phyloP scores from a whole-genome alignment of 441 rosid genomes.

The Euphorbia corollata region DNA sequence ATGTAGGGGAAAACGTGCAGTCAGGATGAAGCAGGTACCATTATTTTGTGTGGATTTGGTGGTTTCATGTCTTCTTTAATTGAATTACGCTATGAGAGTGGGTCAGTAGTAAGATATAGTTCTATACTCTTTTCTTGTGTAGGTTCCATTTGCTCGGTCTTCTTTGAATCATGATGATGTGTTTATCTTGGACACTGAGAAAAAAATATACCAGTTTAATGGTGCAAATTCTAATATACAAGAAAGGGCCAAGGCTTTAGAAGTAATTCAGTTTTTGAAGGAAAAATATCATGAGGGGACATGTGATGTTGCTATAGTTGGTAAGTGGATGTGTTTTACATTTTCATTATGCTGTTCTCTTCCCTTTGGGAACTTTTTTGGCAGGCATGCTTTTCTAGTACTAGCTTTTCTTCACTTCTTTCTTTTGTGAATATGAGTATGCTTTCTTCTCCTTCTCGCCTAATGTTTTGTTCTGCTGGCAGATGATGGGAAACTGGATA shows the following conservation, averaged over 20 bases:
- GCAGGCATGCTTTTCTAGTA: not conserved
- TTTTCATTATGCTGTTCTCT: constrained; percentile 13
- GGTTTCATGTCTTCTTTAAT: constrained; percentile 18
- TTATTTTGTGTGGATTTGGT: constrained; percentile 9
- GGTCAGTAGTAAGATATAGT: constrained; percentile 18
- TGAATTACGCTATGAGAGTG: constrained; percentile 9
- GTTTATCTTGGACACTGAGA: constrained; percentile 73
- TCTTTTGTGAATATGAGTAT: not conserved
- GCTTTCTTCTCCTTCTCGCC: constrained; percentile 9
- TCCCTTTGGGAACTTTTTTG: not conserved
- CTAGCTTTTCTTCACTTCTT: not conserved
- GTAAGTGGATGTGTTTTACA: constrained; percentile 42
- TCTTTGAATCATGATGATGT: constrained; percentile 97
- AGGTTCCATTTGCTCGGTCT: constrained; percentile 94
- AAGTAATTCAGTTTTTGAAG: constrained; percentile 91
- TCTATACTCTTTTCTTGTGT: constrained; percentile 22
- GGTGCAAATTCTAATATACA: constrained; percentile 97
- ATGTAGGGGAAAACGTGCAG: constrained; percentile 86
- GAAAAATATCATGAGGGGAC: constrained; percentile 91
- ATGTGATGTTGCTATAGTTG: constrained; percentile 90
- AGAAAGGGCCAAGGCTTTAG: constrained; percentile 97
- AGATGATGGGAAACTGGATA: constrained; percentile 97
- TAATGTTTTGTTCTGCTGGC: constrained; percentile 19
- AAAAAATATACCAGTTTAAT: constrained; percentile 92
- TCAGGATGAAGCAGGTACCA: constrained; percentile 88